phyloP scores from a whole-genome alignment of 2,329 filamentous ascomycete genomes.

The Raffaelea albimanens region DNA sequence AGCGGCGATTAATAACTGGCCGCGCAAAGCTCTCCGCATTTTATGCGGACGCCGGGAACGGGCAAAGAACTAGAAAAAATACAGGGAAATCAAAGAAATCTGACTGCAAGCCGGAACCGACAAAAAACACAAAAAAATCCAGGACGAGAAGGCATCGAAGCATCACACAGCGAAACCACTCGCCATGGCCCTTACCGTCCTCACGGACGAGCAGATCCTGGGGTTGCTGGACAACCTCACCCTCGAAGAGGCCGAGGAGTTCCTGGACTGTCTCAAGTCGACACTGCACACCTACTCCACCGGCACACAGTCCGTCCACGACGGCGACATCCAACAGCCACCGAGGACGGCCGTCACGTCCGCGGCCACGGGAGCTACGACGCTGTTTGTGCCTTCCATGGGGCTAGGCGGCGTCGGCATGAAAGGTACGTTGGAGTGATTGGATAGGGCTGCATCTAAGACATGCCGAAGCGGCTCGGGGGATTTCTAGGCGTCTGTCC shows the following conservation, averaged over 20 bases:
- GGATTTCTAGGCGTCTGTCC: no score
- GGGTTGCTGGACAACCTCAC: constrained; percentile 43
- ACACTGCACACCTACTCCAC: constrained; percentile 55
- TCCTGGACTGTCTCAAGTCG: constrained; percentile 37
- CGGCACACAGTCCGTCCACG: constrained; percentile 33
- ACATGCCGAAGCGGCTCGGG: no score
- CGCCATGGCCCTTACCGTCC: constrained; percentile 46
- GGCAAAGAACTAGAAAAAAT: background rate
- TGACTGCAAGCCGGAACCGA: no score
- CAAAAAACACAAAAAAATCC: background rate
- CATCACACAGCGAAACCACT: no score
- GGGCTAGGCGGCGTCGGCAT: constrained; percentile 55
- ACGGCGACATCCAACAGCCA: constrained; percentile 44
- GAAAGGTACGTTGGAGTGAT: no score
- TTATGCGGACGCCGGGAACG: background rate
- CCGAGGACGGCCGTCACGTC: constrained; percentile 40
- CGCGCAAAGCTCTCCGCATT: no score
- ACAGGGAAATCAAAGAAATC: no score
- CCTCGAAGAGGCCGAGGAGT: constrained; percentile 39
- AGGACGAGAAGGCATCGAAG: background rate
- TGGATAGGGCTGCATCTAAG: constrained; percentile 20
- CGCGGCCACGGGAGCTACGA: constrained; percentile 42
- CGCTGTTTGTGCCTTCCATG: constrained; percentile 66
- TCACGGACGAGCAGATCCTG: constrained; percentile 48
- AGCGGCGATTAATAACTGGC: no score